Evolutionary conservation across 1,139 yeast species (phyloP).

Genomic region (Suhomyces panamericanus): DNA sequence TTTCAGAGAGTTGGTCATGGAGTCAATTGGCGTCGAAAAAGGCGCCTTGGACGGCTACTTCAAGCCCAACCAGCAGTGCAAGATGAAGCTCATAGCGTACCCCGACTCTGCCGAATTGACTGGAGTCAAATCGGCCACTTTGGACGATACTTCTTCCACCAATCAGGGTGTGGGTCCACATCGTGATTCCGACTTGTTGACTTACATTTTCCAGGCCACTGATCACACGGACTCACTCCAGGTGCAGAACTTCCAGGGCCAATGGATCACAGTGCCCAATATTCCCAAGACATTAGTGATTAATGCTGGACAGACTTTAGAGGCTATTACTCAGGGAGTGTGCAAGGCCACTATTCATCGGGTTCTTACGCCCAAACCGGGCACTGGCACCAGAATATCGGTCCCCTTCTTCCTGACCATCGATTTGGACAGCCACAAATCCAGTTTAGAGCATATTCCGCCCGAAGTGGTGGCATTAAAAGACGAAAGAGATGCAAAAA

Average conservation of each 20-base stretch:
- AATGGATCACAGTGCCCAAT: slow-evolving; percentile 59
- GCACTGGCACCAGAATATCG: slow-evolving; percentile 53
- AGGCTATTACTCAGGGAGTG: slow-evolving; percentile 53
- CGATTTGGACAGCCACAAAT: slow-evolving; percentile 45
- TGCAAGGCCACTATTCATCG: slow-evolving; percentile 69
- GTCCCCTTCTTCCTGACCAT: slow-evolving; percentile 58
- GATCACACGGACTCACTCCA: slow-evolving; percentile 52
- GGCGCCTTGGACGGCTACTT: slow-evolving; percentile 51
- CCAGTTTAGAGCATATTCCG: slow-evolving; percentile 34
- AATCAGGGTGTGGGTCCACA: slow-evolving; percentile 73
- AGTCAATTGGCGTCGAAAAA: slow-evolving; percentile 50
- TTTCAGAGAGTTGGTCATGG: slow-evolving; percentile 52
- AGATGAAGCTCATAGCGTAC: slow-evolving; percentile 55
- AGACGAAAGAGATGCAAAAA: slow-evolving; percentile 38
- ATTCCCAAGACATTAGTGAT: slow-evolving; percentile 47
- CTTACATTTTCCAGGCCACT: slow-evolving; percentile 61
- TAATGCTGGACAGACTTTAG: slow-evolving; percentile 56
- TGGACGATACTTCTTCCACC: slow-evolving; percentile 45
- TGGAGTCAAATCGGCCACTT: slow-evolving; percentile 28
- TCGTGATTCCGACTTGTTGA: slow-evolving; percentile 65
- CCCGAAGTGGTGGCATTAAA: slow-evolving; percentile 31
- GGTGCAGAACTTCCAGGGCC: slow-evolving; percentile 61
- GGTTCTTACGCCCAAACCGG: slow-evolving; percentile 55
- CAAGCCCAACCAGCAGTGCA: slow-evolving; percentile 53
- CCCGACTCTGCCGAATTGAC: slow-evolving; percentile 41